These are phyloP conservation scores for Smittium mucronatum DNA, from an alignment of 371 early-diverging fungal genomes.

Conservation along the genomic window DNA sequence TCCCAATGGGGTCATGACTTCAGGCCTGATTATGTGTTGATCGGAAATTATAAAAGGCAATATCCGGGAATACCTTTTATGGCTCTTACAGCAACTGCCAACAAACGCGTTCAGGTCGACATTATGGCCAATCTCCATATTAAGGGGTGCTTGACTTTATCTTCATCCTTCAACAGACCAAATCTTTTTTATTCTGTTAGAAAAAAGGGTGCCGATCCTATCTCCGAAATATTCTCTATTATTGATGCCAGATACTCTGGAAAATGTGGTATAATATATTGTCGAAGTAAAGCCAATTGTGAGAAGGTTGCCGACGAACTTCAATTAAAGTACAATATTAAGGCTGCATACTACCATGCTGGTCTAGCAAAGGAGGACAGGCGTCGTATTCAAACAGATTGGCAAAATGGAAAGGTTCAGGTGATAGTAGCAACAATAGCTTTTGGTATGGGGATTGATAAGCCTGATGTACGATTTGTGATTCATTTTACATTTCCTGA, in stretches of 20 bases:
- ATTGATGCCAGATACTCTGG: conserved; percentile 52
- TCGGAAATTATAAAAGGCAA: conserved; percentile 44
- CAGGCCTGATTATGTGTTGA: conserved; percentile 62
- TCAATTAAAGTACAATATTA: conserved; percentile 37
- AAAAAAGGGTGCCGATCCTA: conserved; percentile 36
- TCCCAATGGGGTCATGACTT: conserved; percentile 96
- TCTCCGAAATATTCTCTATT: conserved; percentile 65
- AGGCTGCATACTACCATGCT: conserved; percentile 83
- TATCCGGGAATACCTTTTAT: conserved; percentile 86
- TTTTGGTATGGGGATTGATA: conserved; percentile 99
- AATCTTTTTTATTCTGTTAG: conserved; percentile 81
- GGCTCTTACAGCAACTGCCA: conserved; percentile 98
- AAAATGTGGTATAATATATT: conserved; percentile 96
- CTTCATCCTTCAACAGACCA: conserved; percentile 79
- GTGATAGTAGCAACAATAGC: conserved; percentile 98
- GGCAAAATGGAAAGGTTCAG: conserved; percentile 65
- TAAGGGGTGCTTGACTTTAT: conserved; percentile 48
- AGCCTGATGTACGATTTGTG: conserved; percentile 97
- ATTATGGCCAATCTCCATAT: conserved; percentile 54
- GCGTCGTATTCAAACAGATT: conserved; percentile 64
- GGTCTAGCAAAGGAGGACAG: conserved; percentile 83
- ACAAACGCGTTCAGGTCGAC: conserved; percentile 73
- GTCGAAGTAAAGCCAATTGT: conserved; percentile 71
- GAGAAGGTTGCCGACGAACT: conserved; percentile 74
- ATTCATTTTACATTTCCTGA: conserved; percentile 94